A percentile compares a stretch with the other conserved stretches of the same genome.
Conservation (phyloP, 2,329 filamentous ascomycete genomes). For the Colletotrichum spinosum region DNA sequence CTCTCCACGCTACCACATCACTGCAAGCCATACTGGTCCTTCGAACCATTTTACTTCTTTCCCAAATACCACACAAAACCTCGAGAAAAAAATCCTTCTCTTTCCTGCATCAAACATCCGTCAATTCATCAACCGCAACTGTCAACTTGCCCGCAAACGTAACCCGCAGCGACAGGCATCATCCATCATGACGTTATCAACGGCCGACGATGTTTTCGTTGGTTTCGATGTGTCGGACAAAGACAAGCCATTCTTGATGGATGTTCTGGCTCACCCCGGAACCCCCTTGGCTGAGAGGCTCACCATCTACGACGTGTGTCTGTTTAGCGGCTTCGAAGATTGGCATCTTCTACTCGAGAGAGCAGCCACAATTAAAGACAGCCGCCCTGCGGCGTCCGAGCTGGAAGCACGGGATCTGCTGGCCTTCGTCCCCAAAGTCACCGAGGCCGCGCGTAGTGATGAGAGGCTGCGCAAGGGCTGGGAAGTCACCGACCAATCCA, state of each 20-base stretch:
- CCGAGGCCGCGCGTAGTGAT: slow-evolving; percentile 33
- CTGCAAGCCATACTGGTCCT: slow-evolving; percentile 22
- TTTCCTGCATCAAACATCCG: slow-evolving; percentile 7
- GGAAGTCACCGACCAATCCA: slow-evolving; percentile 48
- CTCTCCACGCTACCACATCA: slow-evolving; percentile 1
- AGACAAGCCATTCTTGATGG: slow-evolving; percentile 45
- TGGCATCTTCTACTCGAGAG: slow-evolving; percentile 50
- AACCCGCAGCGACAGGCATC: slow-evolving; percentile 2
- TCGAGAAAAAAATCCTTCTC: slow-evolving; percentile 3
- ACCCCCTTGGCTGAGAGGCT: slow-evolving; percentile 44
- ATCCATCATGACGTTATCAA: slow-evolving; percentile 27
- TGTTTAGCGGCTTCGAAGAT: slow-evolving; percentile 48
- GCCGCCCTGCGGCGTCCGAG: slow-evolving; percentile 32
- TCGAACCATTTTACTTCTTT: slow-evolving; percentile 24
- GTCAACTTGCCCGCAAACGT: too few species aligned
- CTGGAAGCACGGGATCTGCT: slow-evolving; percentile 50
- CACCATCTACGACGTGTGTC: slow-evolving; percentile 45
- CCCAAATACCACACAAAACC: slow-evolving; percentile 16
- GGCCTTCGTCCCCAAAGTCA: slow-evolving; percentile 45
- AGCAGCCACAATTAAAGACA: slow-evolving; percentile 45
- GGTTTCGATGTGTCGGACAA: slow-evolving; percentile 49
- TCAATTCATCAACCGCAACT: neutral
- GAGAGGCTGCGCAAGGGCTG: slow-evolving; percentile 41
- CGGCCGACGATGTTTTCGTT: slow-evolving; percentile 32
- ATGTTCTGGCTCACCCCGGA: slow-evolving; percentile 43